Evolutionary conservation across 2,329 filamentous ascomycete species (phyloP), one percentile per base, ranked within the genome.

Genomic region (Aspergillus thermomutatus): DNA sequence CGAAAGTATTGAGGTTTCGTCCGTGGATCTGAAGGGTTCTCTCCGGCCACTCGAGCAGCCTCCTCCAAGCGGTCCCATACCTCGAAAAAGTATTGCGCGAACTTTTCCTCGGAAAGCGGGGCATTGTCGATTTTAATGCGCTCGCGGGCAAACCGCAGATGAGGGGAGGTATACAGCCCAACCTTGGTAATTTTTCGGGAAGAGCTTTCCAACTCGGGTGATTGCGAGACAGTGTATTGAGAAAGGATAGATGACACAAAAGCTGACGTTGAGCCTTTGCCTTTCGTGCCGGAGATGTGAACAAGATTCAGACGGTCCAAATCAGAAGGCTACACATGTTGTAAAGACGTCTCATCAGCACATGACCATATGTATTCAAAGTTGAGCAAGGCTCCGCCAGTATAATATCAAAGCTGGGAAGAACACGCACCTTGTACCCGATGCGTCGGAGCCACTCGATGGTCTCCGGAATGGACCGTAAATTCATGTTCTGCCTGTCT

Each of bases 201-300:
- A 50, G 50, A 70, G 37, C 53, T 65, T 63, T 57, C 64, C 51
- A 25, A 65, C 47, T 54, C 66, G 51, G 54, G 54, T 63, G 69
- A 60, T 54, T 73, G 56, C 66, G 78, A 66, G 2, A 76, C 69
- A 2, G 79, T 72, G 68, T 88, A 87, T 64, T 87, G 83, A 3
- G 80, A 77, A n/a, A 96, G 79, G 60, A 96, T 90, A 2, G 87
- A 87, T 14, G 91, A 91, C 21, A 91, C 83, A 71, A 92, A 93
- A 9, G 92, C 89, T 62, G 89, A 91, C 0, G 91, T 92, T 2
- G 90, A 94, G 43, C 92, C 92, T 73, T 97, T 97, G 58, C 93
- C 93, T 73, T 97, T 97, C 4, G 92, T 97, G 11, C 93, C 93
- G 1, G 93, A 90, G 48, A 97, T 86, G 71, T 97, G 93, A 59